Percentiles rank a stretch among this genome's conserved stretches.
These are phyloP conservation scores for Gossypium anomalum DNA, from an alignment of 345 rosid species.

Conservation along the genomic window DNA sequence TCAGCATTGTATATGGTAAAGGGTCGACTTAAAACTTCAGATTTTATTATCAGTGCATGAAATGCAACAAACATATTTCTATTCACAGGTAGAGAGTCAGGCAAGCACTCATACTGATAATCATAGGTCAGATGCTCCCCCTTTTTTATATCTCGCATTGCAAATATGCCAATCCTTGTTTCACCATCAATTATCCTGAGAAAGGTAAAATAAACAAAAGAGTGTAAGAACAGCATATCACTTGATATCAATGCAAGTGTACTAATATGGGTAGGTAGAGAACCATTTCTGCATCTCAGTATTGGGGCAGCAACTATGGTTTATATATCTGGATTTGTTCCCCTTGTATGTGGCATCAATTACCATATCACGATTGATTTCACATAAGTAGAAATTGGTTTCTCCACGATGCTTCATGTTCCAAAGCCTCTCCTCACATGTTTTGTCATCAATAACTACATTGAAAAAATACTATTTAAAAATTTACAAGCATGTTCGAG, in stretches of 20 bases:
- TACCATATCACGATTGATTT: conserved; percentile 87
- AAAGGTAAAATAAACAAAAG: conserved; percentile 16
- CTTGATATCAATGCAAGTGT: conserved; percentile 9
- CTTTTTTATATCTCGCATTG: conserved; percentile 60
- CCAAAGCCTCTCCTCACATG: conserved; percentile 94
- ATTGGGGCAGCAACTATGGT: conserved; percentile 92
- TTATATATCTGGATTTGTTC: conserved; percentile 90
- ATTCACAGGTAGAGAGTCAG: conserved; percentile 8
- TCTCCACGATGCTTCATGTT: conserved; percentile 74
- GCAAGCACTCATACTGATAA: conserved; percentile 66
- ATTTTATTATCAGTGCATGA: neutral
- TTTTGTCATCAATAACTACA: conserved; percentile 90
- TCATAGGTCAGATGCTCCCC: conserved; percentile 95
- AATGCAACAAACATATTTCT: neutral
- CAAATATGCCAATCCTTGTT: conserved; percentile 92
- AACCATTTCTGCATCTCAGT: conserved; percentile 99
- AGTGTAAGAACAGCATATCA: conserved; percentile 10
- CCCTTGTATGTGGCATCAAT: conserved; percentile 97
- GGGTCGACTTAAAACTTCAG: neutral
- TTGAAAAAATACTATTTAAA: neutral
- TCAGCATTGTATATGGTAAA: conserved; percentile 1
- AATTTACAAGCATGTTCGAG: neutral
- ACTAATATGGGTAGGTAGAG: conserved; percentile 21
- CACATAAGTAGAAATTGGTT: conserved; percentile 90
- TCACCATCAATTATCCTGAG: conserved; percentile 94